Conservation (phyloP, 768 basidiomycete genomes). For the Coprinopsis cinerea region DNA sequence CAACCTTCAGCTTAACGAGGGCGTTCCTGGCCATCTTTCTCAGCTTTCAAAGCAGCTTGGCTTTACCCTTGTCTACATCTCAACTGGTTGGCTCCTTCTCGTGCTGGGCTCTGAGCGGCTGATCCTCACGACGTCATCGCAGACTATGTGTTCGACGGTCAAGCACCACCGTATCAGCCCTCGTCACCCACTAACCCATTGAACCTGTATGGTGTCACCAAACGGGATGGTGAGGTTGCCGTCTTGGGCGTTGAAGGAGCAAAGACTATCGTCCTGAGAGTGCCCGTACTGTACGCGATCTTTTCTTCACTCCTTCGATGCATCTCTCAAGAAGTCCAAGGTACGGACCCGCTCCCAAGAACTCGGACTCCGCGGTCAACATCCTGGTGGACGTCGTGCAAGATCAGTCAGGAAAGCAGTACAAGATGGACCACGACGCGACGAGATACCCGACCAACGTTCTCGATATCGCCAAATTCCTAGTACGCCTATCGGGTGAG, state of each 20-base stretch:
- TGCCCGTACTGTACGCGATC: conserved; percentile 71
- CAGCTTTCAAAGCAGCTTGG: conserved; percentile 51
- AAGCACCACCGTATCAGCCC: conserved; percentile 84
- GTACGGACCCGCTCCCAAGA: conserved; percentile 81
- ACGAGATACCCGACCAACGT: conserved; percentile 91
- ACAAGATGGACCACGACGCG: conserved; percentile 96
- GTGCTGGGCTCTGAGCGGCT: background rate
- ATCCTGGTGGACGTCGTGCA: conserved; percentile 80
- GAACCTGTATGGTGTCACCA: conserved; percentile 83
- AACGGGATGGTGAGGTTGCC: conserved; percentile 82
- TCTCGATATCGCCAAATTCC: conserved; percentile 78
- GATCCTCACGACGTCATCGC: conserved; percentile 2
- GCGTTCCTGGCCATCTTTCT: conserved; percentile 70
- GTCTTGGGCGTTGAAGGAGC: conserved; percentile 56
- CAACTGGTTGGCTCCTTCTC: conserved; percentile 55
- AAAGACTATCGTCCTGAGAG: conserved; percentile 66
- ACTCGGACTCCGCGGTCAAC: conserved; percentile 87
- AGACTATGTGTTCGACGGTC: conserved; percentile 97
- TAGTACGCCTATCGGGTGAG: conserved; percentile 70
- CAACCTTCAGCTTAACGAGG: conserved; percentile 65
- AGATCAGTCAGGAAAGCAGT: conserved; percentile 80
- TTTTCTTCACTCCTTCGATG: conserved; percentile 2
- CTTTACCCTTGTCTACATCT: conserved; percentile 84
- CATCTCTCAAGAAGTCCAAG: conserved; percentile 32
- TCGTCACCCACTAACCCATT: conserved; percentile 72